Conservation (phyloP, 2,329 filamentous ascomycete genomes). For the Aspergillus fijiensis region DNA sequence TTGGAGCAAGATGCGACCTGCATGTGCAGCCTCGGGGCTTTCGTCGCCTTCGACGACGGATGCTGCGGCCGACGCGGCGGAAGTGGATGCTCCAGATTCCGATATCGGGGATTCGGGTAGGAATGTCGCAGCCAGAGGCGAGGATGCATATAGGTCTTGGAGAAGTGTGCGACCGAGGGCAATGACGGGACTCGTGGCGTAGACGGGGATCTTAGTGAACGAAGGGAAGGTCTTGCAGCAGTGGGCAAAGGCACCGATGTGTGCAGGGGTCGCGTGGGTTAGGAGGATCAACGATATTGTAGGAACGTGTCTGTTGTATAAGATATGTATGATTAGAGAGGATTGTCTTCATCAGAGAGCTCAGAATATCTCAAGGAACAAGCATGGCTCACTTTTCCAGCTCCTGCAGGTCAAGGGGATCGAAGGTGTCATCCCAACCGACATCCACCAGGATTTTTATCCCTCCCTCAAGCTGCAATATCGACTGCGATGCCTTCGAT, state of each 20-base stretch:
- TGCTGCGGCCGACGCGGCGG: conserved; percentile 33
- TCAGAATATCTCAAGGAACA: background rate
- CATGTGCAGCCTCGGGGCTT: conserved; percentile 32
- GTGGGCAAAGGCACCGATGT: conserved; percentile 90
- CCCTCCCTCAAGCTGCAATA: conserved; percentile 92
- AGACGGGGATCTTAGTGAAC: conserved; percentile 89
- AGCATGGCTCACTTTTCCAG: conserved; percentile 72
- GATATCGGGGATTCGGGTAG: conserved; percentile 73
- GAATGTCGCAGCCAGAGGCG: conserved; percentile 81
- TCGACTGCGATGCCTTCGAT: conserved; percentile 86
- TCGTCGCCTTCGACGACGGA: conserved; percentile 29
- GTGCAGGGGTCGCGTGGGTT: conserved; percentile 87
- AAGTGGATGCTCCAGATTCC: conserved; percentile 51
- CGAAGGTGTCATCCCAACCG: conserved; percentile 93
- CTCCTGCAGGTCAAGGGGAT: conserved; percentile 75
- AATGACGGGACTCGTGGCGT: conserved; percentile 90
- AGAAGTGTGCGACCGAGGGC: conserved; percentile 86
- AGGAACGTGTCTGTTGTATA: conserved; percentile 69
- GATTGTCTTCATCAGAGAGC: background rate
- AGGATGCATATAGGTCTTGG: conserved; percentile 89
- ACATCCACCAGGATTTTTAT: conserved; percentile 94
- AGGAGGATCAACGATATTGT: conserved; percentile 91
- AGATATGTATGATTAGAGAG: background rate
- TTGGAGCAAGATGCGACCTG: conserved; percentile 55
- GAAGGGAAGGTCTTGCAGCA: conserved; percentile 95